A percentile compares a stretch with the other conserved stretches of the same genome.
phyloP scores from a whole-genome alignment of 2,329 filamentous ascomycete species.

The Ophiostoma pallidulum region DNA sequence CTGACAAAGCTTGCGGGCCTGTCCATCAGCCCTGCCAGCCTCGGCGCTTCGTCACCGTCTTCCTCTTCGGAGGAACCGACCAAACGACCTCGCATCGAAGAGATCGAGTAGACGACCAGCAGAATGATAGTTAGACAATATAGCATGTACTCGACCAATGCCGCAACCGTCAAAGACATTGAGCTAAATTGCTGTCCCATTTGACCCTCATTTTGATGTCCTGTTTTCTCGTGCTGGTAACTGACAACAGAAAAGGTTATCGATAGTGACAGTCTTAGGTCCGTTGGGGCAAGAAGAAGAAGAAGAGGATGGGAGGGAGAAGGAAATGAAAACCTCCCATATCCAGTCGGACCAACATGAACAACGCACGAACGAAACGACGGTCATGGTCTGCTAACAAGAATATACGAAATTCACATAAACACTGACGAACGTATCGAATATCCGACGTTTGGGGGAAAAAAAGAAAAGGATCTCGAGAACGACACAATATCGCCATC shows the following conservation, averaged over 20 bases:
- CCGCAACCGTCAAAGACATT: not conserved
- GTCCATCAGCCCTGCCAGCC: slow-evolving; percentile 13
- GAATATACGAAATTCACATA: not conserved
- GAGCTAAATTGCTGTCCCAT: not conserved
- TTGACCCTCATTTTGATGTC: not conserved
- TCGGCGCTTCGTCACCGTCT: not conserved
- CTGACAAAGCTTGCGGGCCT: slow-evolving; percentile 34
- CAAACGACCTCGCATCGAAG: slow-evolving; percentile 15
- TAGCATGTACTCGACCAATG: not conserved
- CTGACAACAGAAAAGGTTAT: not conserved
- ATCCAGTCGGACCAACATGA: not conserved
- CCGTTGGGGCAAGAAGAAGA: no score
- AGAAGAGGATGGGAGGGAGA: no score
- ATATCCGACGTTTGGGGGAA: no score
- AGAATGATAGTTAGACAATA: not conserved
- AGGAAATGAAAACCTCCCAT: not conserved
- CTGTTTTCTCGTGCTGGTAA: not conserved
- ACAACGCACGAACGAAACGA: not conserved
- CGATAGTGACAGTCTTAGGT: slow-evolving; percentile 4
- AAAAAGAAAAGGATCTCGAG: not conserved
- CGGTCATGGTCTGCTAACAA: not conserved
- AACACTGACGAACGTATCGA: not conserved
- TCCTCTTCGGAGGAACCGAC: not conserved
- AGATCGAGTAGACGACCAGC: slow-evolving; percentile 12
- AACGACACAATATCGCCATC: not conserved